Percentiles rank a stretch among this genome's conserved stretches.
phyloP scores from a whole-genome alignment of 306 rosid species.

The Fragaria iinumae region DNA sequence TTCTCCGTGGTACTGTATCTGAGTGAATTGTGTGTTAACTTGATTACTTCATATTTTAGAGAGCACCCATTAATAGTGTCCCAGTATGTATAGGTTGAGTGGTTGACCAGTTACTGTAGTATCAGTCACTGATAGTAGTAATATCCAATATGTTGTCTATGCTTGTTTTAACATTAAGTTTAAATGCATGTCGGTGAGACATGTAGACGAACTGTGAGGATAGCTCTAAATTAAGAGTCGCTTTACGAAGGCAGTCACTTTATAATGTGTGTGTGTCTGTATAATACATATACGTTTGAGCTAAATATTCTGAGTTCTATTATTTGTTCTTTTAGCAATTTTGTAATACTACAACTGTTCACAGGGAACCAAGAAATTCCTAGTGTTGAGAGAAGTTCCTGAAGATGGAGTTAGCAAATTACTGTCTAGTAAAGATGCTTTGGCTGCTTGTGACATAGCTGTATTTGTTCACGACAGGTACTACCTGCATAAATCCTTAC shows the following conservation, averaged over 20 bases:
- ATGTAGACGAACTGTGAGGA: not conserved
- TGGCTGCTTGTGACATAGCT: constrained; percentile 92
- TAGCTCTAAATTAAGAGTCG: not conserved
- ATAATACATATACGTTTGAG: not conserved
- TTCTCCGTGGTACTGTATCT: not conserved
- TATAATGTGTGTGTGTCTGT: no score
- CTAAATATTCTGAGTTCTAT: not conserved
- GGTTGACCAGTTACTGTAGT: not conserved
- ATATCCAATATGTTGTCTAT: not conserved
- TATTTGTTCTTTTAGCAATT: not conserved
- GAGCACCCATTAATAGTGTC: not conserved
- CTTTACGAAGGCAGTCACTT: no score
- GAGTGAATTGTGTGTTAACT: not conserved
- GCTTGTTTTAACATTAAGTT: not conserved
- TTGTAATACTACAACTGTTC: constrained; percentile 19
- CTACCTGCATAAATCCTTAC: not conserved
- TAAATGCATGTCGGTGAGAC: not conserved
- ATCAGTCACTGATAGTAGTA: not conserved
- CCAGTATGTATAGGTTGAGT: not conserved
- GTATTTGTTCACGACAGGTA: constrained; percentile 94
- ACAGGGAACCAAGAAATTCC: constrained; percentile 70
- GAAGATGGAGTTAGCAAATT: constrained; percentile 69
- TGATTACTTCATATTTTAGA: not conserved
- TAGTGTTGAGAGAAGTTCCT: constrained; percentile 83
- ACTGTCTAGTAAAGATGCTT: constrained; percentile 73